Conservation (phyloP, 345 rosid species). For the Boechera divaricarpa region DNA sequence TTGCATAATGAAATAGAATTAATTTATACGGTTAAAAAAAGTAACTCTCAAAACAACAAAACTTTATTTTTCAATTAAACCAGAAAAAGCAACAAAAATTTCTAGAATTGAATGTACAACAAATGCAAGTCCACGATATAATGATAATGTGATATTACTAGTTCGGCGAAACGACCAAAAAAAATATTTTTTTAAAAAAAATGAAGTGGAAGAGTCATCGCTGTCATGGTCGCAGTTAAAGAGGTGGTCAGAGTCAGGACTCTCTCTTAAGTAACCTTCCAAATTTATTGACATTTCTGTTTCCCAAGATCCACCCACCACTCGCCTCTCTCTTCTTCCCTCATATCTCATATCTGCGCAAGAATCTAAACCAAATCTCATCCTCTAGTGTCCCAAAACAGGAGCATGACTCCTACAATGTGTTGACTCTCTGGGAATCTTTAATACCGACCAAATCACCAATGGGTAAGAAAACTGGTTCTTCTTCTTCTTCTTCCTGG, state of each 20-base stretch:
- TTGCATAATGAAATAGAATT: background rate
- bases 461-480: conserved; percentile 76
- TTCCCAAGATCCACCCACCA: conserved; percentile 48
- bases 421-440: conserved; percentile 12
- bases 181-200: background rate
- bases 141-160: background rate
- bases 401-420: background rate
- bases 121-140: background rate
- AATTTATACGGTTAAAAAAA: background rate
- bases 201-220: conserved; percentile 42
- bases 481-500: conserved; percentile 72
- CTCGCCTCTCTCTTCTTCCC: conserved; percentile 23
- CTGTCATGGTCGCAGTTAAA: conserved; percentile 47
- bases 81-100: background rate
- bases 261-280: conserved; percentile 41
- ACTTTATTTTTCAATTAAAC: background rate
- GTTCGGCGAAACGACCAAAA: background rate
- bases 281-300: conserved; percentile 42
- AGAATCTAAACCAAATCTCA: conserved; percentile 41
- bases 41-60: background rate
- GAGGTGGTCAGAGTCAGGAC: conserved; percentile 46
- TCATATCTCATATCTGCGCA: conserved; percentile 10
- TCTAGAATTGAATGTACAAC: background rate
- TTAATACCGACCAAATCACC: background rate
- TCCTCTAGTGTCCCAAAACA: background rate